Evolutionary conservation across 2,329 filamentous ascomycete species (phyloP).

Genomic region (Penicillium olsonii): DNA sequence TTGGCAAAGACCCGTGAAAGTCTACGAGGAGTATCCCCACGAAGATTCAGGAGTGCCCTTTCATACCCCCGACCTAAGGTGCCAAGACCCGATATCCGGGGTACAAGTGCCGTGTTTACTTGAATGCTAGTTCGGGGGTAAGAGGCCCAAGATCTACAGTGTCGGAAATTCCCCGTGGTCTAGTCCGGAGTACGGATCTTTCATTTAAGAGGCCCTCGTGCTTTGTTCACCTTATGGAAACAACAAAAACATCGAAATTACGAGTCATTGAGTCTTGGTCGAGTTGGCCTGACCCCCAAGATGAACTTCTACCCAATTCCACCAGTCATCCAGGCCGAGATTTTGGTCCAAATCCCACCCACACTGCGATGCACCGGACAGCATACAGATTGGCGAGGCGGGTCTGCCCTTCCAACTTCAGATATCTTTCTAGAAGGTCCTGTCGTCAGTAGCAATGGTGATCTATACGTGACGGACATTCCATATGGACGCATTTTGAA

Average conservation of each 20-base stretch:
- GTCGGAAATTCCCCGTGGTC: neutral
- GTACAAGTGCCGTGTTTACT: neutral
- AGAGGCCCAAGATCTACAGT: no score
- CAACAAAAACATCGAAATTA: no score
- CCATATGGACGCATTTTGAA: constrained; percentile 44
- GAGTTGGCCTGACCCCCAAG: no score
- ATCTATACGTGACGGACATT: constrained; percentile 43
- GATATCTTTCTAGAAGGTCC: constrained; percentile 48
- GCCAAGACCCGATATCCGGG: neutral
- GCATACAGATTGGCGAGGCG: constrained; percentile 38
- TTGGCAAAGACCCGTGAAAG: neutral
- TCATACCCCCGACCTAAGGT: neutral
- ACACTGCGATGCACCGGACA: constrained; percentile 33
- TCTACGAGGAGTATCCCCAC: neutral
- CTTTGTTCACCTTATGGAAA: no score
- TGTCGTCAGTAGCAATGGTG: constrained; percentile 31
- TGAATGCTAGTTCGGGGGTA: no score
- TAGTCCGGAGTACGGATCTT: no score
- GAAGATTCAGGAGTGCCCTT: neutral
- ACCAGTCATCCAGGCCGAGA: constrained; percentile 33
- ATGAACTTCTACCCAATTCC: constrained; percentile 25
- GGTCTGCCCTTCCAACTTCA: constrained; percentile 36
- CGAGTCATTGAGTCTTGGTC: no score
- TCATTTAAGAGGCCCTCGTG: no score
- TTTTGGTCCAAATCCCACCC: constrained; percentile 41